Percentiles rank a stretch among this genome's conserved stretches.
phyloP scores from a whole-genome alignment of 768 basidiomycete genomes.

The Termitomyces sp. region DNA sequence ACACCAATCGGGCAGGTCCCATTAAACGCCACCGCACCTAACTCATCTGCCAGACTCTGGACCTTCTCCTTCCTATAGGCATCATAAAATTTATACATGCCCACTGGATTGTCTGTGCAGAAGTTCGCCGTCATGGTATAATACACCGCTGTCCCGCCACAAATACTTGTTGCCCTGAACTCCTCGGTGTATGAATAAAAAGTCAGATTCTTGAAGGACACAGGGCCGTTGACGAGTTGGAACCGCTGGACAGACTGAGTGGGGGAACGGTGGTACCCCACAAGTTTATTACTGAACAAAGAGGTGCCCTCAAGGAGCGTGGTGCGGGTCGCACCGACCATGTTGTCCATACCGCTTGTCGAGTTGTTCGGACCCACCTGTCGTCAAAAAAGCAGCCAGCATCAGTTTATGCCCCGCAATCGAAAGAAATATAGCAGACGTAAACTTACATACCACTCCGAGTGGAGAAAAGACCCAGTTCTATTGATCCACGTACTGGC shows the following conservation, averaged over 20 bases:
- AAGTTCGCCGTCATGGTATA: conserved; percentile 1
- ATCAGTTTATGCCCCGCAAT: background rate
- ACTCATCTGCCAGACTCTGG: background rate
- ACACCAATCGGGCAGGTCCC: conserved; percentile 7
- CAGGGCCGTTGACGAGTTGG: background rate
- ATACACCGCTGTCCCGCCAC: conserved; percentile 7
- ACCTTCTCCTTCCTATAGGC: background rate
- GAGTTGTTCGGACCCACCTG: conserved; percentile 5
- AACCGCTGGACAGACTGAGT: conserved; percentile 1
- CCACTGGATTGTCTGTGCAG: background rate
- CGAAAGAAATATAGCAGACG: too few relatives aligned
- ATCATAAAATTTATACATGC: conserved; percentile 1
- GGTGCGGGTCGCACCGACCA: conserved; percentile 4
- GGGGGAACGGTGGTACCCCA: background rate
- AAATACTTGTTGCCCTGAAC: conserved; percentile 5
- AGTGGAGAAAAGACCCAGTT: conserved; percentile 5
- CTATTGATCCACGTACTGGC: background rate
- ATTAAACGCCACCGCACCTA: conserved; percentile 4
- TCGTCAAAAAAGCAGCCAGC: background rate
- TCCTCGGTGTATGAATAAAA: conserved; percentile 7
- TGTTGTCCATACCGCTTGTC: conserved; percentile 9
- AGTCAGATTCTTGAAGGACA: background rate
- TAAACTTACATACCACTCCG: conserved; percentile 10
- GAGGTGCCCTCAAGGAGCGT: background rate
- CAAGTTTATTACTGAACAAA: conserved; percentile 5